phyloP scores from a whole-genome alignment of 345 rosid genomes.

The Aquilaria malaccensis region DNA sequence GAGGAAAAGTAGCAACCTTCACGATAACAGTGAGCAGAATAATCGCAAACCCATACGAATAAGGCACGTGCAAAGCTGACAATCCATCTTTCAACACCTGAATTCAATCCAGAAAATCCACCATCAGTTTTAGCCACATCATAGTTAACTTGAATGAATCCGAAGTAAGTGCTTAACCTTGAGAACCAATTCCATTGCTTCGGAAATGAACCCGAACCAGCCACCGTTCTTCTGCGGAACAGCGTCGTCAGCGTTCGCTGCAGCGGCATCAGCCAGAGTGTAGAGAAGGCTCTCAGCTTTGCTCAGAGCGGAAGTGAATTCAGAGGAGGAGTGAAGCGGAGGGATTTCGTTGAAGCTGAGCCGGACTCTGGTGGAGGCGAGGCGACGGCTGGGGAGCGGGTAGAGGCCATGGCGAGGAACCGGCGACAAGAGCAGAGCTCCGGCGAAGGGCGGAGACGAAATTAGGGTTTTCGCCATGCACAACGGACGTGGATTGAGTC shows the following conservation, averaged over 20 bases:
- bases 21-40: constrained; percentile 84
- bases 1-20: constrained; percentile 68
- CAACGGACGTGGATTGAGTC: background rate
- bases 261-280: constrained; percentile 82
- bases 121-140: background rate
- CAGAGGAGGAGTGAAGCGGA: constrained; percentile 49
- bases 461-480: constrained; percentile 80
- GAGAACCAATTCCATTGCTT: constrained; percentile 80
- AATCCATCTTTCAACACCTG: constrained; percentile 87
- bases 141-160: background rate
- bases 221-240: constrained; percentile 71
- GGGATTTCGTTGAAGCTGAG: constrained; percentile 75
- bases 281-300: constrained; percentile 73
- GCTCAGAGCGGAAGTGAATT: constrained; percentile 35
- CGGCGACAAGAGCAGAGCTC: constrained; percentile 37
- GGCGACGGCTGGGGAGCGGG: constrained; percentile 43
- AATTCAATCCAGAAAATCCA: background rate
- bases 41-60: constrained; percentile 88
- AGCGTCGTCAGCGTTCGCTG: constrained; percentile 36
- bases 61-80: constrained; percentile 73
- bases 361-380: constrained; percentile 42
- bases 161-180: constrained; percentile 37
- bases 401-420: constrained; percentile 40
- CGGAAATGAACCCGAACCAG: constrained; percentile 91
- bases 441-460: constrained; percentile 73